phyloP scores from a whole-genome alignment of 306 rosid species.

The Parietaria judaica region DNA sequence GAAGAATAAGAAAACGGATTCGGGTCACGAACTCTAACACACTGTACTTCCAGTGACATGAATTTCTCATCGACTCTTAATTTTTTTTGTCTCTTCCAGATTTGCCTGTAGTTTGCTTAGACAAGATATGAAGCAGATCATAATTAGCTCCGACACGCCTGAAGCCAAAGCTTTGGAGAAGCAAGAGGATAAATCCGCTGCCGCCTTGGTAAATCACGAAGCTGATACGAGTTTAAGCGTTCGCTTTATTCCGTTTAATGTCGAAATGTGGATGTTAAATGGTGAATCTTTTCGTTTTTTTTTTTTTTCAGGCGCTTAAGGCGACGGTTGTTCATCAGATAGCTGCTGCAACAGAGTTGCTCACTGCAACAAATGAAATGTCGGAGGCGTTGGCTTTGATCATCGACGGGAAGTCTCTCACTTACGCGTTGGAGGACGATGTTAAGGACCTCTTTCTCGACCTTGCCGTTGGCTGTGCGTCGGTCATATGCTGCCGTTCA shows the following conservation, averaged over 20 bases:
- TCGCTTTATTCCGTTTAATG: too few species aligned
- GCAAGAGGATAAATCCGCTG: slow-evolving; percentile 55
- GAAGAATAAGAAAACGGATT: background rate
- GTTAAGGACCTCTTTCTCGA: slow-evolving; percentile 71
- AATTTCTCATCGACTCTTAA: slow-evolving; percentile 4
- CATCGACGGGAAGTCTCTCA: slow-evolving; percentile 91
- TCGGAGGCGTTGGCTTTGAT: slow-evolving; percentile 78
- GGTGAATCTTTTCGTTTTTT: slow-evolving; percentile 20
- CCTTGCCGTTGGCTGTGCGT: slow-evolving; percentile 89
- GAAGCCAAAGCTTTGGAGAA: slow-evolving; percentile 71
- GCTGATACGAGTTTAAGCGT: background rate
- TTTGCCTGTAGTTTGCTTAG: slow-evolving; percentile 95
- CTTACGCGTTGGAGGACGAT: slow-evolving; percentile 77
- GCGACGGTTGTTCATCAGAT: slow-evolving; percentile 59
- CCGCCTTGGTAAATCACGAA: slow-evolving; percentile 39
- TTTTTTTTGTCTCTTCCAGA: slow-evolving; percentile 33
- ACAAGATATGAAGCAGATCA: slow-evolving; percentile 88
- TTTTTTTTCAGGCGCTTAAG: slow-evolving; percentile 62
- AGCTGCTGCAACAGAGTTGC: slow-evolving; percentile 44
- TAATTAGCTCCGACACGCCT: slow-evolving; percentile 76
- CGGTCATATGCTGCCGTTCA: slow-evolving; percentile 96
- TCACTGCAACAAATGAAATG: slow-evolving; percentile 28
- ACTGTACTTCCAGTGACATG: background rate
- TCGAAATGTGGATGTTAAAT: background rate
- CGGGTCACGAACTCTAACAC: background rate